Percentiles rank a stretch among this genome's conserved stretches.
These are phyloP conservation scores for Leccinum subrobustum DNA, from an alignment of 1,284 basidiomycete genomes.

Conservation along the genomic window DNA sequence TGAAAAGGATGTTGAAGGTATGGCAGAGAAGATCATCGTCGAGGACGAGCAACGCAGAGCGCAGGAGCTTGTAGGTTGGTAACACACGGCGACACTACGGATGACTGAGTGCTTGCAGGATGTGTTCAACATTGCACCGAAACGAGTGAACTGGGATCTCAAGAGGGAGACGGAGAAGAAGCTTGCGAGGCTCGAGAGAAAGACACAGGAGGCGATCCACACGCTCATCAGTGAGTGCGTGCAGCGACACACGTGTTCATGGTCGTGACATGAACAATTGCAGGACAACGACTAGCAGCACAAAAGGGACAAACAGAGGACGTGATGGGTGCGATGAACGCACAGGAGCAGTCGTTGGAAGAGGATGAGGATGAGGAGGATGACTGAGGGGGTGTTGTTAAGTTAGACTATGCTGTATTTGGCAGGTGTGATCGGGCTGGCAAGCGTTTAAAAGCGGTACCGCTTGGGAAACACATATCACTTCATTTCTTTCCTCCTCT, in stretches of 20 bases:
- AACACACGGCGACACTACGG: neutral
- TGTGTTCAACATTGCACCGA: constrained; percentile 95
- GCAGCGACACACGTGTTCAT: constrained; percentile 18
- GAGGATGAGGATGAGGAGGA: constrained; percentile 42
- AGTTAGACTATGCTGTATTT: constrained; percentile 14
- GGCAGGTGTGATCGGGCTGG: constrained; percentile 18
- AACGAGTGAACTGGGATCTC: constrained; percentile 95
- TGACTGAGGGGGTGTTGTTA: neutral
- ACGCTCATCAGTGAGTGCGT: constrained; percentile 80
- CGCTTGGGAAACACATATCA: neutral
- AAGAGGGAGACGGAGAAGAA: constrained; percentile 94
- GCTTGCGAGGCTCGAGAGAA: constrained; percentile 82
- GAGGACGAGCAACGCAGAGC: constrained; percentile 83
- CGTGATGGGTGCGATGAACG: constrained; percentile 75
- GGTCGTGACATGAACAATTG: constrained; percentile 2
- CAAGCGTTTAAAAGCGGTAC: constrained; percentile 20
- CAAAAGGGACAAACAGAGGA: constrained; percentile 78
- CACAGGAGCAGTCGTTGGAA: constrained; percentile 55
- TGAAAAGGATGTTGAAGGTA: constrained; percentile 80
- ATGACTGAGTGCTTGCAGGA: constrained; percentile 56
- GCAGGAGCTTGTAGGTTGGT: constrained; percentile 79
- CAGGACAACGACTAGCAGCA: constrained; percentile 73
- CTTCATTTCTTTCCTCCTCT: neutral
- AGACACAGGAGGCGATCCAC: constrained; percentile 90
- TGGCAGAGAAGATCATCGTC: constrained; percentile 80